Evolutionary conservation across 2,329 filamentous ascomycete genomes (phyloP).

Genomic region (Coniochaeta pulveracea): DNA sequence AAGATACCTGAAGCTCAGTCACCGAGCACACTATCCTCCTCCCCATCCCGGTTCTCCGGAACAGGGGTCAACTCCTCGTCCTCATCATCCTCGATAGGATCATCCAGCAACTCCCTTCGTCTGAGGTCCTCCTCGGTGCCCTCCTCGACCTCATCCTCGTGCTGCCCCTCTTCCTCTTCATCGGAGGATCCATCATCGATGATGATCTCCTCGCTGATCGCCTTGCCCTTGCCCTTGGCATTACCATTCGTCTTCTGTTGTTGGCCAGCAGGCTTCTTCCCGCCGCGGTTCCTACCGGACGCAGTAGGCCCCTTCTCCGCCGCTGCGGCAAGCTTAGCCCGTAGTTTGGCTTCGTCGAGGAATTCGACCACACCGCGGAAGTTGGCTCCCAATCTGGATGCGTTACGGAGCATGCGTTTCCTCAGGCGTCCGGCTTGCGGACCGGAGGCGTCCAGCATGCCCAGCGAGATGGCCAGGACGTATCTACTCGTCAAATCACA

Average conservation of each 20-base stretch:
- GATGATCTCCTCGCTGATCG: constrained; percentile 32
- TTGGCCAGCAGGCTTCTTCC: constrained; percentile 29
- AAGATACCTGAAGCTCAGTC: too few relatives aligned
- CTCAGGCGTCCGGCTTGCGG: constrained; percentile 52
- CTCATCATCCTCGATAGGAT: constrained; percentile 28
- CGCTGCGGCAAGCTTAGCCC: constrained; percentile 24
- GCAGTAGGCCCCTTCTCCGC: constrained; percentile 9
- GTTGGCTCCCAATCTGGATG: constrained; percentile 67
- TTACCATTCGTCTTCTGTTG: constrained; percentile 21
- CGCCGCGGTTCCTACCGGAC: constrained; percentile 25
- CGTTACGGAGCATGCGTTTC: constrained; percentile 67
- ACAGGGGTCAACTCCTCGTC: too few relatives aligned
- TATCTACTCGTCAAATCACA: constrained; percentile 81
- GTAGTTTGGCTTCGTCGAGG: constrained; percentile 58
- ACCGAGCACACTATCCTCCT: too few relatives aligned
- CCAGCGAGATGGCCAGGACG: constrained; percentile 66
- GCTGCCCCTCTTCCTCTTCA: constrained; percentile 21
- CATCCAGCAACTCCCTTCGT: constrained; percentile 40
- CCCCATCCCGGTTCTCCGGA: too few relatives aligned
- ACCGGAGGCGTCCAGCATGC: constrained; percentile 57
- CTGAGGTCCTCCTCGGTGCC: constrained; percentile 47
- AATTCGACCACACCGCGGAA: constrained; percentile 76
- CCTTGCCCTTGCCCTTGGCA: constrained; percentile 21
- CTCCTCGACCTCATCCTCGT: constrained; percentile 42
- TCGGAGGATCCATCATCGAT: constrained; percentile 29